Percentiles rank a stretch among this genome's conserved stretches.
phyloP scores from a whole-genome alignment of 2,329 filamentous ascomycete species.

The Cytospora paraplurivora region DNA sequence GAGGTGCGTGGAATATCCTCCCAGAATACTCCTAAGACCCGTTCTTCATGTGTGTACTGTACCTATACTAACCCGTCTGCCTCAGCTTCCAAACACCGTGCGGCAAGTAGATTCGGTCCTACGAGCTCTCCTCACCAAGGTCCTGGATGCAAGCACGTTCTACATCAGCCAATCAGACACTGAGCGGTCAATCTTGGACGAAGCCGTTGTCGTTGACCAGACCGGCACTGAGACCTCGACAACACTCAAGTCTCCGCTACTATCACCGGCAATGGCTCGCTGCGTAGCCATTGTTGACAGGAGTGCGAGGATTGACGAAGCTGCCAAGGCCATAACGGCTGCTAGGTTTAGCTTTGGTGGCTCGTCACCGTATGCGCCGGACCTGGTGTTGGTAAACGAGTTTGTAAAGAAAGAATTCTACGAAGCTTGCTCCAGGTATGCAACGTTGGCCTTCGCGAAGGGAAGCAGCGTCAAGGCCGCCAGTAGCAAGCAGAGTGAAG shows the following conservation, averaged over 20 bases:
- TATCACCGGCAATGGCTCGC: slow-evolving; percentile 27
- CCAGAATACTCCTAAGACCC: background rate
- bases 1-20: slow-evolving; percentile 32
- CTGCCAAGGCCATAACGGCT: slow-evolving; percentile 54
- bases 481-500: slow-evolving; percentile 31
- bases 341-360: slow-evolving; percentile 59
- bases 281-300: slow-evolving; percentile 63
- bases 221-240: slow-evolving; percentile 15
- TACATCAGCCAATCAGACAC: slow-evolving; percentile 30
- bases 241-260: slow-evolving; percentile 20
- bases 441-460: slow-evolving; percentile 34
- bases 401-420: slow-evolving; percentile 59
- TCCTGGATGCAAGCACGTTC: slow-evolving; percentile 36
- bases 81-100: slow-evolving; percentile 33
- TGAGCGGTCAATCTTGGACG: slow-evolving; percentile 29
- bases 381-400: slow-evolving; percentile 66
- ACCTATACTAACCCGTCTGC: background rate
- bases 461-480: slow-evolving; percentile 27
- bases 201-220: slow-evolving; percentile 36
- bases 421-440: slow-evolving; percentile 47
- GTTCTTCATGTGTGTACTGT: too few species aligned
- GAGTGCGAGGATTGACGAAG: slow-evolving; percentile 54
- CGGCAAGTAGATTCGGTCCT: slow-evolving; percentile 33
- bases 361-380: slow-evolving; percentile 61
- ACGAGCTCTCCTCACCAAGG: slow-evolving; percentile 30